Percentiles rank a stretch among this genome's conserved stretches.
phyloP scores from a whole-genome alignment of 176 grass and related monocot species.

The Triticum turgidum region DNA sequence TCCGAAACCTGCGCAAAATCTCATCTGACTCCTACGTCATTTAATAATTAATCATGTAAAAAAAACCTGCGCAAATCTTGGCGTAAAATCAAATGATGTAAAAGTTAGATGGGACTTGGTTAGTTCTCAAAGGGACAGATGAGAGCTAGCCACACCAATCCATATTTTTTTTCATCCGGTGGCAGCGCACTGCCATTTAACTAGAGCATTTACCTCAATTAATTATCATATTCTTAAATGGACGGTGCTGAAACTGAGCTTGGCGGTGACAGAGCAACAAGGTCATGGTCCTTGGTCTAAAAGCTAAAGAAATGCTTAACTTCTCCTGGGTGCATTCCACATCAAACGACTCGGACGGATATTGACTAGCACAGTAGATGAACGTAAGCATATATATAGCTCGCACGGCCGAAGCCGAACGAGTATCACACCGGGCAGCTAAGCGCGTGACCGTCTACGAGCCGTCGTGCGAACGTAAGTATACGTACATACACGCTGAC shows the following conservation, averaged over 20 bases:
- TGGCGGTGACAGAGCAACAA: background rate
- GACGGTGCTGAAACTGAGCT: background rate
- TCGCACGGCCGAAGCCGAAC: background rate
- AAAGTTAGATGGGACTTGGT: too few species aligned
- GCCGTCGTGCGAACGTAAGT: background rate
- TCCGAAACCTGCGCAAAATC: too few species aligned
- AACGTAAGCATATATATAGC: conserved; percentile 20
- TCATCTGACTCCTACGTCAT: too few species aligned
- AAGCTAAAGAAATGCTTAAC: background rate
- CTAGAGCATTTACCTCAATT: background rate
- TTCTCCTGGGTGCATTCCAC: background rate
- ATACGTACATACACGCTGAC: background rate
- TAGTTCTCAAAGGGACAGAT: too few species aligned
- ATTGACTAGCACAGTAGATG: background rate
- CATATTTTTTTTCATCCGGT: too few species aligned
- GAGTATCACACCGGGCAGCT: conserved; percentile 12
- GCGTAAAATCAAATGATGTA: too few species aligned
- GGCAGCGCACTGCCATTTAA: too few species aligned
- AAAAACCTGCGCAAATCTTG: too few species aligned
- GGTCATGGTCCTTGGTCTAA: conserved; percentile 13
- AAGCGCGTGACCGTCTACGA: background rate
- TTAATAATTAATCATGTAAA: too few species aligned
- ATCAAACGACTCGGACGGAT: background rate
- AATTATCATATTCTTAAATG: background rate
- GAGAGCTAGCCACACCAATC: too few species aligned